Conservation (phyloP, 345 rosid species). For the Populus pruinosa region DNA sequence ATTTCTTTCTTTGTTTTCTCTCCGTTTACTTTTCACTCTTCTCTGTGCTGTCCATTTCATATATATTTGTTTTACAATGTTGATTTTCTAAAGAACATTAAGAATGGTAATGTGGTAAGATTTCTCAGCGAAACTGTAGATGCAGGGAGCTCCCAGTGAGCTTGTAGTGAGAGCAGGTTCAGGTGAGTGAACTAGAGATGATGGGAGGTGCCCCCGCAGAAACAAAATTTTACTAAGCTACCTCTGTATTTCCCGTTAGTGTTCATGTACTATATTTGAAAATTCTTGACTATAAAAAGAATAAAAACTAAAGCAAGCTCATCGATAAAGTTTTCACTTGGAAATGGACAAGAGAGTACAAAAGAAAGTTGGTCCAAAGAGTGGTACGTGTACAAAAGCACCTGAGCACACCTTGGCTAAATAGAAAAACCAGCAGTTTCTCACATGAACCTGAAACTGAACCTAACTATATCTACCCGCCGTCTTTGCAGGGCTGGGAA, state of each 20-base stretch:
- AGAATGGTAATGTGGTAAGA: no score
- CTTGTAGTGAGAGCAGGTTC: not conserved
- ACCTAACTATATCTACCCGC: constrained; percentile 2
- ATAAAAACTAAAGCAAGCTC: not conserved
- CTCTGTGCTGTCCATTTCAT: no score
- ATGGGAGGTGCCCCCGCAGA: not conserved
- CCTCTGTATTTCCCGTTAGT: not conserved
- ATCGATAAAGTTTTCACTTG: no score
- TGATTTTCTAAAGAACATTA: no score
- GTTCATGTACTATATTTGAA: not conserved
- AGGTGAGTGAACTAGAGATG: not conserved
- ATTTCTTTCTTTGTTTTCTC: no score
- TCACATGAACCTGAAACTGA: not conserved
- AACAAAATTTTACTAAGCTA: not conserved
- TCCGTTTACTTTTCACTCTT: no score
- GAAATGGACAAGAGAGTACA: not conserved
- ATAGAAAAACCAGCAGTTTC: not conserved
- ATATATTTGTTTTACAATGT: no score
- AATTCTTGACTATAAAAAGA: not conserved
- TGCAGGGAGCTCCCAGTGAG: not conserved
- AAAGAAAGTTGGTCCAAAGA: not conserved
- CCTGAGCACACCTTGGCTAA: constrained; percentile 5
- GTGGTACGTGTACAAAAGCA: constrained; percentile 1
- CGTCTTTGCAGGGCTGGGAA: constrained; percentile 20
- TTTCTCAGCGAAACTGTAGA: not conserved